Evolutionary conservation across 768 basidiomycete species (phyloP).

Genomic region (Rhizopogon rudus): DNA sequence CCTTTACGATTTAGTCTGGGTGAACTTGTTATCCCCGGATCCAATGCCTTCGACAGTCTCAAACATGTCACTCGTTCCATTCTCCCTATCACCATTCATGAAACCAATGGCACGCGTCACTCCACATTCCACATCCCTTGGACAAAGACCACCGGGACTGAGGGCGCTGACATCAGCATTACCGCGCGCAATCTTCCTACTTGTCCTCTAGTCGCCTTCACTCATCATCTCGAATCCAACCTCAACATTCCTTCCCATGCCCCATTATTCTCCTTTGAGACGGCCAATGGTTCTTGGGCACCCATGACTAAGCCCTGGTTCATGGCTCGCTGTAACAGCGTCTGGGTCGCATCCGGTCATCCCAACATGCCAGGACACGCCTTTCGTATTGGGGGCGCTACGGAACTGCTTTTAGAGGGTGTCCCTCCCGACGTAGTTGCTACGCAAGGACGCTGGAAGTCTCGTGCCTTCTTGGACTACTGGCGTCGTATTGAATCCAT

Average conservation of each 20-base stretch:
- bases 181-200: conserved; percentile 3
- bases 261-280: background rate
- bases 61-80: too few relatives aligned
- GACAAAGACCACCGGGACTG: conserved; percentile 26
- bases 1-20: too few relatives aligned
- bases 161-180: conserved; percentile 23
- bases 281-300: background rate
- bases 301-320: background rate
- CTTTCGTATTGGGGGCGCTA: conserved; percentile 23
- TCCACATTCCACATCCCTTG: conserved; percentile 28
- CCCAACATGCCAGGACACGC: conserved; percentile 14
- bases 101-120: background rate
- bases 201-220: conserved; percentile 11
- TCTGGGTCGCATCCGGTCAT: background rate
- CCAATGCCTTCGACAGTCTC: too few relatives aligned
- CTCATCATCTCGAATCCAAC: conserved; percentile 17
- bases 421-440: conserved; percentile 27
- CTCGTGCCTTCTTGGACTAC: conserved; percentile 22
- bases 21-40: too few relatives aligned
- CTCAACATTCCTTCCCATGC: conserved; percentile 4
- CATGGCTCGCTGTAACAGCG: background rate
- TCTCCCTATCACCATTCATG: too few relatives aligned
- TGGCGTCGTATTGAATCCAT: conserved; percentile 23
- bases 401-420: conserved; percentile 25
- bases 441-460: conserved; percentile 26